Percentiles rank a stretch among this genome's conserved stretches.
Conservation (phyloP, 495 filamentous ascomycete species). For the Penicillium egyptiacum region DNA sequence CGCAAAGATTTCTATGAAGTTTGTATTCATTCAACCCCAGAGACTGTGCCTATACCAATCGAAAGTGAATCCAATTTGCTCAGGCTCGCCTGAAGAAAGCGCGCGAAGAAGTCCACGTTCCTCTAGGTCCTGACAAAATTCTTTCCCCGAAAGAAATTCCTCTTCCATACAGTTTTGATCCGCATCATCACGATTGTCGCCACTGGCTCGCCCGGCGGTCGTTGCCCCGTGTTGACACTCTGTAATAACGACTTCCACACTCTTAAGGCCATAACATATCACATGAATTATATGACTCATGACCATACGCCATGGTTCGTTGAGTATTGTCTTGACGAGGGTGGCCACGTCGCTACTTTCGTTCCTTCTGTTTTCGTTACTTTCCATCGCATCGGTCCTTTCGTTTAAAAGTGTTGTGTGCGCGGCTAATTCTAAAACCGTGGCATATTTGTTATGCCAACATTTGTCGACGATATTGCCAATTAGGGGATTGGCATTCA, state of each 20-base stretch:
- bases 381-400: slow-evolving; percentile 6
- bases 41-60: slow-evolving; percentile 30
- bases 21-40: slow-evolving; percentile 4
- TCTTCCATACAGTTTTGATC: slow-evolving; percentile 13
- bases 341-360: neutral
- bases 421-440: slow-evolving; percentile 32
- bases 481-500: slow-evolving; percentile 35
- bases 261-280: slow-evolving; percentile 7
- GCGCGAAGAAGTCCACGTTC: slow-evolving; percentile 30
- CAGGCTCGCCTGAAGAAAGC: slow-evolving; percentile 32
- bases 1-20: neutral
- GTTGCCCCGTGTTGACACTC: slow-evolving; percentile 1
- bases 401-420: slow-evolving; percentile 15
- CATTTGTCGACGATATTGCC: slow-evolving; percentile 41
- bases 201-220: neutral
- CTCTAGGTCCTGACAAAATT: slow-evolving; percentile 31
- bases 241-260: too few species aligned
- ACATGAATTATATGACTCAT: slow-evolving; percentile 4
- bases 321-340: too few species aligned
- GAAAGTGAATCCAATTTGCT: slow-evolving; percentile 30
- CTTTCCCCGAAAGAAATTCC: slow-evolving; percentile 23
- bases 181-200: slow-evolving; percentile 9
- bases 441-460: slow-evolving; percentile 39
- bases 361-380: neutral
- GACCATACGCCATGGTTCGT: too few species aligned